Conservation (phyloP, 495 filamentous ascomycete species). For the Penicillium bialowiezense region DNA sequence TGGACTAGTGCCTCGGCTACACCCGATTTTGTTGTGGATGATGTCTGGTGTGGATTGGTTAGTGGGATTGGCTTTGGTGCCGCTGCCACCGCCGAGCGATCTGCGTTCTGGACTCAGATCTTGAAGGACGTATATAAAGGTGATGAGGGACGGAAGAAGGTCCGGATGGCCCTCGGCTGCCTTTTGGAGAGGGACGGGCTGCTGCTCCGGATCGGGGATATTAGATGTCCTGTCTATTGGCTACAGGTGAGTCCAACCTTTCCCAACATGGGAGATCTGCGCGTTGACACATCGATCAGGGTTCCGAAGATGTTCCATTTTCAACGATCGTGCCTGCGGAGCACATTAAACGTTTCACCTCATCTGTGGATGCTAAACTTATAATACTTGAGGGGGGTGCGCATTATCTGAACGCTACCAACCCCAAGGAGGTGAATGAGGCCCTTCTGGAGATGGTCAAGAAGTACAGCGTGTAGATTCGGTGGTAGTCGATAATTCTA, state of each 20-base stretch:
- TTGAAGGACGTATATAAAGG: slow-evolving; percentile 56
- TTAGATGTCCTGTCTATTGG: slow-evolving; percentile 61
- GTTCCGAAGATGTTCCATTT: slow-evolving; percentile 54
- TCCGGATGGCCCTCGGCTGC: slow-evolving; percentile 56
- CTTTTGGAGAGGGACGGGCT: slow-evolving; percentile 60
- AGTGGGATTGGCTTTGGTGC: slow-evolving; percentile 54
- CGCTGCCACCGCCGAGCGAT: slow-evolving; percentile 33
- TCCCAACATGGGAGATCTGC: no score
- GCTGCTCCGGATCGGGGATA: slow-evolving; percentile 48
- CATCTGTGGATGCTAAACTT: slow-evolving; percentile 47
- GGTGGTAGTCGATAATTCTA: no score
- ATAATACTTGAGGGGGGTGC: slow-evolving; percentile 48
- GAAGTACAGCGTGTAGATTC: no score
- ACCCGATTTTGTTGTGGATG: slow-evolving; percentile 51
- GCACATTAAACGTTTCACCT: slow-evolving; percentile 57
- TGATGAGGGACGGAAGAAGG: slow-evolving; percentile 53
- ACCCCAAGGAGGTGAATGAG: neutral
- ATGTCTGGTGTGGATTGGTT: slow-evolving; percentile 54
- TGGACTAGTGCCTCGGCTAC: slow-evolving; percentile 45
- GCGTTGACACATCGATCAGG: no score
- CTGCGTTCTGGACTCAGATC: slow-evolving; percentile 50
- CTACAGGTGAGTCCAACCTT: slow-evolving; percentile 60
- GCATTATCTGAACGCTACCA: slow-evolving; percentile 56
- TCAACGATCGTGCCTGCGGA: slow-evolving; percentile 44
- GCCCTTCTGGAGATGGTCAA: no score